Evolutionary conservation across 176 grass and related monocot genomes (phyloP).

Genomic region (Rhynchospora breviuscula): DNA sequence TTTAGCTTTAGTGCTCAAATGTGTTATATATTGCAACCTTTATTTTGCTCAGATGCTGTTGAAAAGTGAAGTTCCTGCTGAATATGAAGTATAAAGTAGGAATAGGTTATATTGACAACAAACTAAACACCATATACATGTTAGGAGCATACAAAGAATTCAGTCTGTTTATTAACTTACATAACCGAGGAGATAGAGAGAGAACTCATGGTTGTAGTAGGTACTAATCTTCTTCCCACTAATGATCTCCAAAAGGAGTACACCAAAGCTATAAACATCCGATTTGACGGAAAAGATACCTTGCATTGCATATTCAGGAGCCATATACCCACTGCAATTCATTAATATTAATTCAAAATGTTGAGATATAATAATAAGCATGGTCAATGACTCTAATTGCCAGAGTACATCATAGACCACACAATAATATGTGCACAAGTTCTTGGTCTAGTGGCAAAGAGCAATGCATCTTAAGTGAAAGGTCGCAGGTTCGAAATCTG

Average conservation of each 20-base stretch:
- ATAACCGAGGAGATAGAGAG: slow-evolving; percentile 23
- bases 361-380: not conserved
- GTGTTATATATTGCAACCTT: not conserved
- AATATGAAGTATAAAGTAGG: not conserved
- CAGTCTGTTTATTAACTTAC: slow-evolving; percentile 10
- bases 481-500: no score
- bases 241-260: slow-evolving; percentile 23
- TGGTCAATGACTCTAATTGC: not conserved
- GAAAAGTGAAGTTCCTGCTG: not conserved
- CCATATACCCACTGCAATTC: slow-evolving; percentile 23
- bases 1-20: not conserved
- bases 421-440: not conserved
- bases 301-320: slow-evolving; percentile 26
- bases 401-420: not conserved
- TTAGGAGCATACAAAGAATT: not conserved
- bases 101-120: not conserved
- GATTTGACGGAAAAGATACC: slow-evolving; percentile 24
- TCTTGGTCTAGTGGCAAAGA: no score
- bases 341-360: not conserved
- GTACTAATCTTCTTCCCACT: slow-evolving; percentile 23
- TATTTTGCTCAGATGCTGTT: not conserved
- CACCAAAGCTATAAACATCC: slow-evolving; percentile 27
- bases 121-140: not conserved
- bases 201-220: slow-evolving; percentile 24
- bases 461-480: no score